Evolutionary conservation across 352 stramenopile species (phyloP).

Genomic region (Globisporangium spinosum): DNA sequence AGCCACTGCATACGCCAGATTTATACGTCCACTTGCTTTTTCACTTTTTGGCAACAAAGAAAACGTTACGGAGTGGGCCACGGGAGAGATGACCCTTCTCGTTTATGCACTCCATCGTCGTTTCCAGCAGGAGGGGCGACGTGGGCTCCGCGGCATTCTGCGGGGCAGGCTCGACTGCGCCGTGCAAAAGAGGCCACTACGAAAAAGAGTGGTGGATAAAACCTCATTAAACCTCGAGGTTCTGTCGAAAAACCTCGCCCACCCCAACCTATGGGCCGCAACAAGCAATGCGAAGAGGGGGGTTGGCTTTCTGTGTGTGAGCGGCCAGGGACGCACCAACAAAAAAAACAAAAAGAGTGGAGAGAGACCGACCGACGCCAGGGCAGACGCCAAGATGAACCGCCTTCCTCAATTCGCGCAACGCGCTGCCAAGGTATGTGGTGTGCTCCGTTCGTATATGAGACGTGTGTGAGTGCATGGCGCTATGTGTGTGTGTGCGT

Average conservation of each 20-base stretch:
- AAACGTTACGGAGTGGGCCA: not conserved
- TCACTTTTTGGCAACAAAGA: conserved; percentile 10
- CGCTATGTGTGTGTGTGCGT: not conserved
- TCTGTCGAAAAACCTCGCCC: conserved; percentile 4
- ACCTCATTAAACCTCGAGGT: conserved; percentile 3
- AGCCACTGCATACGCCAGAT: conserved; percentile 13
- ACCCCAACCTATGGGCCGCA: not conserved
- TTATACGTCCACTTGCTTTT: conserved; percentile 16
- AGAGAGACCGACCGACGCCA: conserved; percentile 9
- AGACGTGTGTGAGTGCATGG: not conserved
- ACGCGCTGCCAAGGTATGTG: conserved; percentile 66
- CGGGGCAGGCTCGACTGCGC: not conserved
- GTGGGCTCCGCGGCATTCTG: not conserved
- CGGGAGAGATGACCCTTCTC: conserved; percentile 21
- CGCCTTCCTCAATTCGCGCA: conserved; percentile 66
- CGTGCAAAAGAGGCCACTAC: not conserved
- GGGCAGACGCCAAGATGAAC: conserved; percentile 56
- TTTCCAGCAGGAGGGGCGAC: not conserved
- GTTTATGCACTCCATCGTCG: accelerated
- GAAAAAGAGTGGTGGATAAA: not conserved
- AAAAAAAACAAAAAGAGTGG: conserved; percentile 47
- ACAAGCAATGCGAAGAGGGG: not conserved
- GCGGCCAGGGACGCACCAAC: conserved; percentile 27
- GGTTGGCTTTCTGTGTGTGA: conserved; percentile 7
- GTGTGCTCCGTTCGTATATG: not conserved